Evolutionary conservation across 179 eudicot species (phyloP).

Genomic region (Nepenthes alata): DNA sequence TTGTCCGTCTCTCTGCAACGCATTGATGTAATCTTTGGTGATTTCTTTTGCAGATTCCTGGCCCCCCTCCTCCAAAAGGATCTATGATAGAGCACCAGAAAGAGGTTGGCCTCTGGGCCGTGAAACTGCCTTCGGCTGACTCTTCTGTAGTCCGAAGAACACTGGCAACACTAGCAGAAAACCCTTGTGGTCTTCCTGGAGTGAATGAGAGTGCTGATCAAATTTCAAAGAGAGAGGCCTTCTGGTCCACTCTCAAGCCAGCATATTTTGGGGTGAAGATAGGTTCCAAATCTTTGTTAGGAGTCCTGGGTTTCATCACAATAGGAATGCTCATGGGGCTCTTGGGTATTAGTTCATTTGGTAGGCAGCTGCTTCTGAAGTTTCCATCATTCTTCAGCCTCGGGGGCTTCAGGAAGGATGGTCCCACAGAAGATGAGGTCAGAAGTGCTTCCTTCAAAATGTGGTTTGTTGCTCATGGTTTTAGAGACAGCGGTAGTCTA

Average conservation of each 20-base stretch:
- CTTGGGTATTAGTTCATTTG: constrained; percentile 39
- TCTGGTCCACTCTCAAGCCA: constrained; percentile 74
- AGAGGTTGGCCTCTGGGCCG: constrained; percentile 65
- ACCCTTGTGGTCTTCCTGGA: constrained; percentile 64
- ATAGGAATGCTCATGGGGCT: constrained; percentile 52
- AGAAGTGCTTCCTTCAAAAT: constrained; percentile 66
- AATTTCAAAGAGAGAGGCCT: constrained; percentile 37
- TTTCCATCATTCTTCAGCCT: constrained; percentile 71
- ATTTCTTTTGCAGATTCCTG: constrained; percentile 50
- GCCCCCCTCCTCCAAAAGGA: constrained; percentile 60
- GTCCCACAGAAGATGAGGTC: constrained; percentile 79
- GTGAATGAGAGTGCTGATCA: constrained; percentile 49
- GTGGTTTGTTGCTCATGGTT: constrained; percentile 86
- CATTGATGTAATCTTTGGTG: too few species aligned
- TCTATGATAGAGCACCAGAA: constrained; percentile 56
- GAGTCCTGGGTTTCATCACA: constrained; percentile 28
- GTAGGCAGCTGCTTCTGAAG: constrained; percentile 66
- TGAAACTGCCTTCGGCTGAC: constrained; percentile 82
- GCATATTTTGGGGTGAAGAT: constrained; percentile 83
- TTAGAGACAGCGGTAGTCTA: constrained; percentile 21
- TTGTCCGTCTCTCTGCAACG: too few species aligned
- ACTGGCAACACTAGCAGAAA: constrained; percentile 41
- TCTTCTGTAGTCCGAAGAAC: constrained; percentile 78
- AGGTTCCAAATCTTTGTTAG: constrained; percentile 44
- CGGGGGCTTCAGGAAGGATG: constrained; percentile 61